These are phyloP conservation scores for Saitozyma sp. DNA, from an alignment of 768 basidiomycete genomes.

Conservation along the genomic window DNA sequence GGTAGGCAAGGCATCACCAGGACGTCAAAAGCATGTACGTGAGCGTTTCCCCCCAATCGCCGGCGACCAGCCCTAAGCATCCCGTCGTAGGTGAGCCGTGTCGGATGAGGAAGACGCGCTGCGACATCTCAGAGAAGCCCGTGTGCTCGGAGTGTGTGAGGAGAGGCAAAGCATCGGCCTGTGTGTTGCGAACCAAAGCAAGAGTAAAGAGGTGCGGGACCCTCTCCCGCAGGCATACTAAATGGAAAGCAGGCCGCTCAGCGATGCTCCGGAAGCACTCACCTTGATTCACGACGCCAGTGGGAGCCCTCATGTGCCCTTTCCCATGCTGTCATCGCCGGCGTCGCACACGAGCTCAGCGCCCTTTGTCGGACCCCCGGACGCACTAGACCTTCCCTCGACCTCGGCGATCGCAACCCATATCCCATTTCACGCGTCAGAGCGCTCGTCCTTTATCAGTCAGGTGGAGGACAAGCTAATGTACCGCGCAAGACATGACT, in stretches of 20 bases:
- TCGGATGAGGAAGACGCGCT: constrained; percentile 20
- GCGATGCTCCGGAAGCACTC: too few relatives aligned
- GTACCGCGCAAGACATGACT: constrained; percentile 1
- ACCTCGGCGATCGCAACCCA: neutral
- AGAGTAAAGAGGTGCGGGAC: constrained; percentile 13
- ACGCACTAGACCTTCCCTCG: neutral
- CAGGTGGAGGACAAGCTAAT: constrained; percentile 11
- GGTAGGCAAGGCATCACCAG: too few relatives aligned
- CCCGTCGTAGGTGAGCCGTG: constrained; percentile 19
- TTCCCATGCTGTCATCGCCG: neutral
- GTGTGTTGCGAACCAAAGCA: constrained; percentile 15
- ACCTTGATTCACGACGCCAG: neutral
- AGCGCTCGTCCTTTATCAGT: neutral
- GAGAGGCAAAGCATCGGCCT: constrained; percentile 6
- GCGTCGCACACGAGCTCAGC: neutral
- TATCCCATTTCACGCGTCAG: neutral
- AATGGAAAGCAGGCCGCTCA: too few relatives aligned
- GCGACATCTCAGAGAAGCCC: constrained; percentile 16
- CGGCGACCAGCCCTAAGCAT: too few relatives aligned
- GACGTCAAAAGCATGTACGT: too few relatives aligned
- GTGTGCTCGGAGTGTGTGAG: constrained; percentile 21
- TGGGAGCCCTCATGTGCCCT: neutral
- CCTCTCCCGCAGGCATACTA: too few relatives aligned
- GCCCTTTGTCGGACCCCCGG: neutral
- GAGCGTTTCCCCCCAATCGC: too few relatives aligned